Conservation (phyloP, 2,329 filamentous ascomycete species). For the Diplodia mutila region DNA sequence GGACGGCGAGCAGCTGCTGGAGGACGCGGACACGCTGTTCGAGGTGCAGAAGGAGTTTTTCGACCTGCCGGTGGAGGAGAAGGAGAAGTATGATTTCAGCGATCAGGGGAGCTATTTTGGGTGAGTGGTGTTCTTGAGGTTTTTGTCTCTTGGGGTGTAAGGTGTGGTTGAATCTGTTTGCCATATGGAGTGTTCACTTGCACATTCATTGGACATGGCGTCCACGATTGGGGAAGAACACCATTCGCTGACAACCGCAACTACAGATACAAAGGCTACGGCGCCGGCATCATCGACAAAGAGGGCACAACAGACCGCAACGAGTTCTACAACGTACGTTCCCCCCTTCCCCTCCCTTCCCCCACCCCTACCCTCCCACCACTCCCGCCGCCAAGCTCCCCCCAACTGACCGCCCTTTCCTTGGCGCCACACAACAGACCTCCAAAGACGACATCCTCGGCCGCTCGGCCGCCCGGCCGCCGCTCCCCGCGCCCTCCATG, state of each 20-base stretch:
- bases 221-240: neutral
- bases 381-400: neutral
- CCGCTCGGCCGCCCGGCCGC: slow-evolving; percentile 37
- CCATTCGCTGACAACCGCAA: neutral
- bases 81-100: slow-evolving; percentile 59
- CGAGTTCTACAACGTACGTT: slow-evolving; percentile 58
- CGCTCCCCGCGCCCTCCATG: slow-evolving; percentile 49
- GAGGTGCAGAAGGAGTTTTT: slow-evolving; percentile 52
- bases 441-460: slow-evolving; percentile 58
- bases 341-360: neutral
- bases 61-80: slow-evolving; percentile 54
- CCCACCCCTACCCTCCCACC: neutral
- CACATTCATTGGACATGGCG: neutral
- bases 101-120: slow-evolving; percentile 57
- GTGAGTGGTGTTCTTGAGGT: neutral
- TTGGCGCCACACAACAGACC: slow-evolving; percentile 36
- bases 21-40: slow-evolving; percentile 44
- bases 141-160: neutral
- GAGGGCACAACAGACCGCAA: slow-evolving; percentile 56
- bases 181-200: neutral
- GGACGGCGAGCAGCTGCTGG: slow-evolving; percentile 47
- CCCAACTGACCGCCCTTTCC: neutral
- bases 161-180: neutral
- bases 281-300: slow-evolving; percentile 52
- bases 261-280: slow-evolving; percentile 48